phyloP scores from a whole-genome alignment of 441 rosid species.

The Adansonia grandidieri region DNA sequence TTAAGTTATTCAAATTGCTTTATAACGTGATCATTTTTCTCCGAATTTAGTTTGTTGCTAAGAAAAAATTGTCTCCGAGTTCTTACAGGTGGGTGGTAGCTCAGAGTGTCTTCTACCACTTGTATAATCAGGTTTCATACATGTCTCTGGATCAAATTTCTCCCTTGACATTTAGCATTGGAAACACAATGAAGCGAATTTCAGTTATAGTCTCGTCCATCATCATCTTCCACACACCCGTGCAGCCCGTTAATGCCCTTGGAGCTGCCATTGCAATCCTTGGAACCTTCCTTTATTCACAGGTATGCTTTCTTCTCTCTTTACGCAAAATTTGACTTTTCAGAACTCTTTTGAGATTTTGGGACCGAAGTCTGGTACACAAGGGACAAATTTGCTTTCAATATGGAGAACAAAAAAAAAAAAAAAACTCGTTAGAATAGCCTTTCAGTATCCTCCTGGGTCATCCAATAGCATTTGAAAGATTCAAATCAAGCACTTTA shows the following conservation, averaged over 20 bases:
- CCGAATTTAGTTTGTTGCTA: background rate
- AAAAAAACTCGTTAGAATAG: conserved; percentile 5
- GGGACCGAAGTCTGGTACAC: conserved; percentile 26
- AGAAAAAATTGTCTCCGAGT: conserved; percentile 33
- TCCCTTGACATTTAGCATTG: conserved; percentile 84
- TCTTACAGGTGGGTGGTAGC: conserved; percentile 89
- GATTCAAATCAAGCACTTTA: background rate
- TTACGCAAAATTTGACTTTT: background rate
- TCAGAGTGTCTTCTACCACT: conserved; percentile 88
- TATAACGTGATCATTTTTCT: conserved; percentile 10
- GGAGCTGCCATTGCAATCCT: conserved; percentile 66
- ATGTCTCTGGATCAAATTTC: conserved; percentile 94
- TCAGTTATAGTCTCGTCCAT: conserved; percentile 88
- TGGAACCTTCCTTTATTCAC: conserved; percentile 50
- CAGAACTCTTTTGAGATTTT: background rate
- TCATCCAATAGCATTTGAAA: background rate
- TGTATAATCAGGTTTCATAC: conserved; percentile 87
- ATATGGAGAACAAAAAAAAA: conserved; percentile 15
- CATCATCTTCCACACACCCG: conserved; percentile 81
- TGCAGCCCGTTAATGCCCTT: conserved; percentile 80
- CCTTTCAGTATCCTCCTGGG: conserved; percentile 34
- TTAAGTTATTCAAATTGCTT: background rate
- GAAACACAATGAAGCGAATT: conserved; percentile 91
- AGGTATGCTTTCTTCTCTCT: conserved; percentile 46
- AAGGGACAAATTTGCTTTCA: background rate